A percentile compares a stretch with the other conserved stretches of the same genome.
phyloP scores from a whole-genome alignment of 139 green algal genomes.

The Cymbomonas tetramitiformis region DNA sequence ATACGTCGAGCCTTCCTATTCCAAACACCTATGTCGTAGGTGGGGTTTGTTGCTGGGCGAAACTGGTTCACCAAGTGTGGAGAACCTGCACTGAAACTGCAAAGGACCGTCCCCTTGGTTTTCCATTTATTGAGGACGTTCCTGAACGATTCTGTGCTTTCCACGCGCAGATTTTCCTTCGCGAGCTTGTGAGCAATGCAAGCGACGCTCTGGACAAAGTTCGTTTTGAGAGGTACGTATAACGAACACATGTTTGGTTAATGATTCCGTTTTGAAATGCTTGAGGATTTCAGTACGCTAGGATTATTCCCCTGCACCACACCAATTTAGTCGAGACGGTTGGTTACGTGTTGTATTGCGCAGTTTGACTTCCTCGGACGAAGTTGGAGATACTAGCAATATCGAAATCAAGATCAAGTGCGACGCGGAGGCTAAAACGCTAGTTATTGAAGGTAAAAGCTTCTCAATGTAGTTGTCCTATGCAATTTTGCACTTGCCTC shows the following conservation, averaged over 20 bases:
- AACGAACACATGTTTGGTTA: too few species aligned
- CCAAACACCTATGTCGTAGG: background rate
- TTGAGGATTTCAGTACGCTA: too few species aligned
- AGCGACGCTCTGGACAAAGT: slow-evolving; percentile 92
- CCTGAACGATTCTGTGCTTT: slow-evolving; percentile 1
- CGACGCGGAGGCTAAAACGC: slow-evolving; percentile 62
- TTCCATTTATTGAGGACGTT: background rate
- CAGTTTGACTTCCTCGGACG: slow-evolving; percentile 42
- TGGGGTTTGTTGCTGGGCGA: too few species aligned
- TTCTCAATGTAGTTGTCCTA: background rate
- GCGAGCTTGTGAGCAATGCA: slow-evolving; percentile 83
- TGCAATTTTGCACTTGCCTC: background rate
- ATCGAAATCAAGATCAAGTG: slow-evolving; percentile 79
- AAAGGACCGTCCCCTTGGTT: background rate
- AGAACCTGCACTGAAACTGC: background rate
- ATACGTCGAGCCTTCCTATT: background rate
- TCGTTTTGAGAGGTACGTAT: slow-evolving; percentile 54
- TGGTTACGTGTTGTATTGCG: too few species aligned
- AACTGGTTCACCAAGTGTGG: too few species aligned
- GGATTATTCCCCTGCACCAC: too few species aligned
- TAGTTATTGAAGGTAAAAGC: slow-evolving; percentile 49
- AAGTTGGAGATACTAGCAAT: slow-evolving; percentile 42
- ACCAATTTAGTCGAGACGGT: too few species aligned
- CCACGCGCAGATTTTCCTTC: slow-evolving; percentile 62
- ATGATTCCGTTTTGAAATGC: too few species aligned